These are phyloP conservation scores for Mediolabrus comicus DNA, from an alignment of 108 stramenopile species.

Conservation along the genomic window DNA sequence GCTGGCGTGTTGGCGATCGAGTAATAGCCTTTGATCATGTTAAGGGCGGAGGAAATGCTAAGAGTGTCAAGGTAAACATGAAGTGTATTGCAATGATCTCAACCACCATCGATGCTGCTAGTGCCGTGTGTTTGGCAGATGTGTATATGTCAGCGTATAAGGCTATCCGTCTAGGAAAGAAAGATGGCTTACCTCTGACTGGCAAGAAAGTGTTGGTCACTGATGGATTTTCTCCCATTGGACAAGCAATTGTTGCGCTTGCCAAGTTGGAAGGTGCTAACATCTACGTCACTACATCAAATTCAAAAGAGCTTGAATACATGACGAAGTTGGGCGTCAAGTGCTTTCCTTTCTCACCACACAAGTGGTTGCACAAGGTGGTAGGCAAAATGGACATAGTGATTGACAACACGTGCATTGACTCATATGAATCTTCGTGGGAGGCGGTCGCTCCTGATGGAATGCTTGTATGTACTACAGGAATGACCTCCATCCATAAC, in stretches of 20 bases:
- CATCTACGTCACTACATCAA: conserved; percentile 49
- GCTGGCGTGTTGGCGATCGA: conserved; percentile 48
- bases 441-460: conserved; percentile 38
- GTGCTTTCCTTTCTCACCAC: conserved; percentile 44
- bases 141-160: conserved; percentile 73
- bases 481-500: conserved; percentile 26
- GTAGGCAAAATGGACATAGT: conserved; percentile 61
- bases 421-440: conserved; percentile 33
- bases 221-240: conserved; percentile 52
- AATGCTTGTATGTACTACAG: conserved; percentile 36
- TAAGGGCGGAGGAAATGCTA: conserved; percentile 59
- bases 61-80: conserved; percentile 36
- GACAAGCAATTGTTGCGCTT: conserved; percentile 58
- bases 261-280: conserved; percentile 53
- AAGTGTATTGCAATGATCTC: conserved; percentile 49
- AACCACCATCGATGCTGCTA: conserved; percentile 33
- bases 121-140: conserved; percentile 57
- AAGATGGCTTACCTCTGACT: conserved; percentile 34
- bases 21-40: conserved; percentile 49
- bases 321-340: conserved; percentile 35
- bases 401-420: conserved; percentile 55
- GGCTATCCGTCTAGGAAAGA: conserved; percentile 49
- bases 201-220: conserved; percentile 61
- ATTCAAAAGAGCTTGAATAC: conserved; percentile 34
- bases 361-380: conserved; percentile 46